Conservation (phyloP, 2,329 filamentous ascomycete species). For the Phyllosticta citriasiana region DNA sequence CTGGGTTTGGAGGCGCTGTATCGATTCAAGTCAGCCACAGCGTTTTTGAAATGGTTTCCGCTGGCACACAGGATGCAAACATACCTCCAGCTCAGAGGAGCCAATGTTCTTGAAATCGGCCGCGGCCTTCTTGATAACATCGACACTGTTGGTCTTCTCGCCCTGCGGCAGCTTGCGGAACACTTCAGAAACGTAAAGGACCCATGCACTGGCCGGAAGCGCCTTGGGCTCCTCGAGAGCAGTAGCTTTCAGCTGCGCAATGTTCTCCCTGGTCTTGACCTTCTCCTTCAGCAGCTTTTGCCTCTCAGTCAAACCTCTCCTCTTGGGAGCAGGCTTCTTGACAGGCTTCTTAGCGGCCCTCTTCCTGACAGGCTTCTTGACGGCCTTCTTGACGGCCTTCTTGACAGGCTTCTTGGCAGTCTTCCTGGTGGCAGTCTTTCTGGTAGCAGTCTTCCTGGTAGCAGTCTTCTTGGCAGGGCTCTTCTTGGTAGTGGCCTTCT, state of each 20-base stretch:
- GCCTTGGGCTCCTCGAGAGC: conserved; percentile 24
- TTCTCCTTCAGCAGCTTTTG: conserved; percentile 16
- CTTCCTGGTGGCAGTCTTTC: conserved; percentile 7
- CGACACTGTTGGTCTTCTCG: conserved; percentile 17
- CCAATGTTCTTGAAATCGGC: conserved; percentile 20
- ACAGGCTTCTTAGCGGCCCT: conserved; percentile 12
- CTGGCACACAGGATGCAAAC: neutral
- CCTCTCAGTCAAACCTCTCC: conserved; percentile 16
- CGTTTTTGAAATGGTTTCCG: neutral
- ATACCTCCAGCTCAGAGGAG: conserved; percentile 27
- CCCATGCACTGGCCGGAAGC: neutral
- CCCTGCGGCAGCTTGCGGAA: neutral
- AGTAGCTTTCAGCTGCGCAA: conserved; percentile 18
- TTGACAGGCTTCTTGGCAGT: conserved; percentile 1
- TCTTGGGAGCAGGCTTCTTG: conserved; percentile 10
- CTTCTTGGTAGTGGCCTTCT: conserved; percentile 11
- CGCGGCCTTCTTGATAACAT: conserved; percentile 13
- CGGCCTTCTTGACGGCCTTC: conserved; percentile 7
- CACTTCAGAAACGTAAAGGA: neutral
- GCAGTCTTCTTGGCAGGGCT: conserved; percentile 1
- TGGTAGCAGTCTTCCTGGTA: conserved; percentile 7
- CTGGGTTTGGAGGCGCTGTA: conserved; percentile 44
- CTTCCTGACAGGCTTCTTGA: conserved; percentile 18
- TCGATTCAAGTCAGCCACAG: neutral
- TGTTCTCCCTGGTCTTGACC: conserved; percentile 15